Evolutionary conservation across 2,329 filamentous ascomycete genomes (phyloP).

Genomic region (Cryphonectria radicalis): DNA sequence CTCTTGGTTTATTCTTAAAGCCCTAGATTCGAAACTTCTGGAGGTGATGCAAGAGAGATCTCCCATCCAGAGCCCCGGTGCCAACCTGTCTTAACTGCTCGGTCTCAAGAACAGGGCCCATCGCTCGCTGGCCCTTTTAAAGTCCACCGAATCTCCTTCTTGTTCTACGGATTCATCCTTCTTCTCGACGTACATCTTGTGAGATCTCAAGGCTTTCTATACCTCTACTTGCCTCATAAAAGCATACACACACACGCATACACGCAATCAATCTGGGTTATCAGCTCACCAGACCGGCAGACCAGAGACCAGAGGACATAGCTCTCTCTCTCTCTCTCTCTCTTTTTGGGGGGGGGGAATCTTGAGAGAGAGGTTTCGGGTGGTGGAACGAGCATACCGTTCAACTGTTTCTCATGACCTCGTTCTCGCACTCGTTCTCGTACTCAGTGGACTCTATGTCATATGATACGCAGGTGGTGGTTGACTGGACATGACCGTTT

Average conservation of each 20-base stretch:
- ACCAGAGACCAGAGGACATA: background rate
- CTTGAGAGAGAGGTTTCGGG: background rate
- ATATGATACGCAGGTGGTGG: background rate
- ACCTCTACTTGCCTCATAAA: background rate
- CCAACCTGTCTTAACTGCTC: background rate
- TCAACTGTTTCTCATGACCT: background rate
- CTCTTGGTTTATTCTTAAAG: background rate
- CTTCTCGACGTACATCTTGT: background rate
- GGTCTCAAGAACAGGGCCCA: background rate
- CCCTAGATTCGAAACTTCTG: background rate
- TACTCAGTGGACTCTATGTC: background rate
- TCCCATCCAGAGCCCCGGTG: background rate
- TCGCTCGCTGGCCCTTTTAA: background rate
- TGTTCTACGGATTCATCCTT: background rate
- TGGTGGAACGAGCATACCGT: background rate
- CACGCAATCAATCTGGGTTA: background rate
- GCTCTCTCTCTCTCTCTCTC: background rate
- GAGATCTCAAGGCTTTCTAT: background rate
- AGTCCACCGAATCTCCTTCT: background rate
- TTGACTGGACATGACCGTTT: too few relatives aligned
- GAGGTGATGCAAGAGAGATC: too few relatives aligned
- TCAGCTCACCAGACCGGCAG: background rate
- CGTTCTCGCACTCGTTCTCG: background rate
- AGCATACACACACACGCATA: background rate
- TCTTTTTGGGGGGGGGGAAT: too few relatives aligned